These are phyloP conservation scores for Coprinopsis marcescibilis DNA, from an alignment of 768 basidiomycete genomes.

Conservation along the genomic window DNA sequence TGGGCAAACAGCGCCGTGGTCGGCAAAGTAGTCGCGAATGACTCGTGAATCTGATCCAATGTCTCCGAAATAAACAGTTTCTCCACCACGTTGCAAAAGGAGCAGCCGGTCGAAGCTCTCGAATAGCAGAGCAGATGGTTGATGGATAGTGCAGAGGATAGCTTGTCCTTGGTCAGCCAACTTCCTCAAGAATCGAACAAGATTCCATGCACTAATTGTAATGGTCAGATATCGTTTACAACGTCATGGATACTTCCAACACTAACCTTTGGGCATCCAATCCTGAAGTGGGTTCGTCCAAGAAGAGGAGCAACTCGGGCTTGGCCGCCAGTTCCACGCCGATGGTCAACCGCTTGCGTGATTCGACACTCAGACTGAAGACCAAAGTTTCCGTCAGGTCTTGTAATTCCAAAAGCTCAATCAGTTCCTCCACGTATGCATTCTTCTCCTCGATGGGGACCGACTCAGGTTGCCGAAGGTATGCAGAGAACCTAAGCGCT, in stretches of 20 bases:
- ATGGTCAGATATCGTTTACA: no score
- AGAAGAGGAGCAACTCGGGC: conserved; percentile 78
- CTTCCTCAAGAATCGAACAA: conserved; percentile 67
- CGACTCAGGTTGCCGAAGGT: conserved; percentile 65
- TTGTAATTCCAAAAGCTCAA: conserved; percentile 61
- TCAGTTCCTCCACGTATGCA: conserved; percentile 52
- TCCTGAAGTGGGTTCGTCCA: conserved; percentile 88
- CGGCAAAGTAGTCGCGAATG: conserved; percentile 70
- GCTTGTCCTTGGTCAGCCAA: conserved; percentile 81
- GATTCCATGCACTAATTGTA: conserved; percentile 85
- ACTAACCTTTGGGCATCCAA: conserved; percentile 86
- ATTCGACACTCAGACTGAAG: conserved; percentile 61
- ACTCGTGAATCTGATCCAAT: conserved; percentile 60
- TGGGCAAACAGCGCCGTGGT: conserved; percentile 43
- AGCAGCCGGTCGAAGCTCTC: conserved; percentile 71
- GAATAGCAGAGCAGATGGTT: conserved; percentile 75
- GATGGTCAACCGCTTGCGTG: conserved; percentile 79
- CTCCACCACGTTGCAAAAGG: conserved; percentile 69
- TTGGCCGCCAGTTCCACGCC: conserved; percentile 87
- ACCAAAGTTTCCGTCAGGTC: conserved; percentile 59
- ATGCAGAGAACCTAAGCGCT: conserved; percentile 76
- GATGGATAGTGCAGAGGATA: conserved; percentile 58
- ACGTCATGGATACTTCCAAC: no score
- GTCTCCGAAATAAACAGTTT: conserved; percentile 71
- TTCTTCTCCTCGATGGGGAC: conserved; percentile 70